These are phyloP conservation scores for Phylloboletellus chloephorus DNA, from an alignment of 1,284 basidiomycete species.

Conservation along the genomic window DNA sequence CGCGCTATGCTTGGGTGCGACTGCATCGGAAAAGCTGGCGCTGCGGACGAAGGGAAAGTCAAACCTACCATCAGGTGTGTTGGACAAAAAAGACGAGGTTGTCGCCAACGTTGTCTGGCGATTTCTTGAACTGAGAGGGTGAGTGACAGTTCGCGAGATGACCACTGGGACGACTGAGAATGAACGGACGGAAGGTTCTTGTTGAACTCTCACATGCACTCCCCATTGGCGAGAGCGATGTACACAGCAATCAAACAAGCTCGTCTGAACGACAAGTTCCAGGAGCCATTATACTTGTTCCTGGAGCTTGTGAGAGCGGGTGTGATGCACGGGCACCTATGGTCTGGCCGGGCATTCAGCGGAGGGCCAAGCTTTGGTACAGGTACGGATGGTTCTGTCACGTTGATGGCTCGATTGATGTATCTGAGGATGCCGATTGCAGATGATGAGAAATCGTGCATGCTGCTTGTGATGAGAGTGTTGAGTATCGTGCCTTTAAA, in stretches of 20 bases:
- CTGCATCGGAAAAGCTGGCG: constrained; percentile 73
- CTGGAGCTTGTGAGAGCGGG: constrained; percentile 91
- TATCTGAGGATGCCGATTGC: constrained; percentile 23
- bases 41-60: constrained; percentile 65
- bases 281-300: constrained; percentile 92
- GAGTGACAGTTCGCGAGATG: constrained; percentile 21
- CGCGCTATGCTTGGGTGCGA: constrained; percentile 89
- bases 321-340: constrained; percentile 90
- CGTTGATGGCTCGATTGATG: constrained; percentile 13
- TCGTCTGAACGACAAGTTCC: constrained; percentile 95
- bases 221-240: constrained; percentile 87
- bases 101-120: constrained; percentile 99
- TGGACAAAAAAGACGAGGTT: constrained; percentile 98
- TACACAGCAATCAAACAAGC: constrained; percentile 72
- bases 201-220: constrained; percentile 83
- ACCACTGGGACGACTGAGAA: constrained; percentile 2
- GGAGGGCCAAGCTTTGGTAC: constrained; percentile 94
- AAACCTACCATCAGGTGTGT: constrained; percentile 38
- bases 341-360: constrained; percentile 83
- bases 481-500: constrained; percentile 89
- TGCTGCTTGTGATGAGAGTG: constrained; percentile 94
- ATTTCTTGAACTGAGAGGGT: constrained; percentile 94
- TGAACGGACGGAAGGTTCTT: constrained; percentile 60
- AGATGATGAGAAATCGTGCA: constrained; percentile 88
- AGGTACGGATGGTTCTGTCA: constrained; percentile 45